Conservation (phyloP, 1,284 basidiomycete species). For the Papiliotrema fonsecae region DNA sequence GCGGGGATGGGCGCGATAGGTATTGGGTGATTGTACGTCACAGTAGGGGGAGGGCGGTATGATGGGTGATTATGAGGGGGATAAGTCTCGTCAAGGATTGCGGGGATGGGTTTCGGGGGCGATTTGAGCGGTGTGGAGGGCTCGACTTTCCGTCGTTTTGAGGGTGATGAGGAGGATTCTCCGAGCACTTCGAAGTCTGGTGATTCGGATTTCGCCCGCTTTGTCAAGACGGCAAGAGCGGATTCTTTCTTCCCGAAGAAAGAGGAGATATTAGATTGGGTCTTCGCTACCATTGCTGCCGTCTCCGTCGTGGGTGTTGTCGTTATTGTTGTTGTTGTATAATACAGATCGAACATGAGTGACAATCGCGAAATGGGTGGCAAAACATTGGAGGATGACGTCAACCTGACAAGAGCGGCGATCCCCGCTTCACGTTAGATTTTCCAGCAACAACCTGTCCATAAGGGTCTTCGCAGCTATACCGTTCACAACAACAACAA, state of each 20-base stretch:
- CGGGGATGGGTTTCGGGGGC: neutral
- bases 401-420: neutral
- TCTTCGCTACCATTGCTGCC: no score
- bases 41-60: constrained; percentile 22
- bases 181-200: neutral
- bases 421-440: neutral
- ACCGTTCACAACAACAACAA: neutral
- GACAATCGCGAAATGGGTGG: no score
- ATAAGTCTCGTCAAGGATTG: constrained; percentile 5
- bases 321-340: no score
- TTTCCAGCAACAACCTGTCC: neutral
- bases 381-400: neutral
- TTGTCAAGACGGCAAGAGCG: neutral
- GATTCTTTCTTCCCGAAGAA: neutral
- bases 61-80: constrained; percentile 21
- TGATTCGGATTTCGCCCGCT: neutral
- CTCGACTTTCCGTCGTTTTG: constrained; percentile 1
- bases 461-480: neutral
- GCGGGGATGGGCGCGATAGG: constrained; percentile 12
- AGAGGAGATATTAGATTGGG: neutral
- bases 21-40: constrained; percentile 26
- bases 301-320: no score
- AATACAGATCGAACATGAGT: neutral
- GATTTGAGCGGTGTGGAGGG: neutral
- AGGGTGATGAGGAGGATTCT: neutral